phyloP scores from a whole-genome alignment of 805 yeast species.

The Saccharomycopsis sp. region DNA sequence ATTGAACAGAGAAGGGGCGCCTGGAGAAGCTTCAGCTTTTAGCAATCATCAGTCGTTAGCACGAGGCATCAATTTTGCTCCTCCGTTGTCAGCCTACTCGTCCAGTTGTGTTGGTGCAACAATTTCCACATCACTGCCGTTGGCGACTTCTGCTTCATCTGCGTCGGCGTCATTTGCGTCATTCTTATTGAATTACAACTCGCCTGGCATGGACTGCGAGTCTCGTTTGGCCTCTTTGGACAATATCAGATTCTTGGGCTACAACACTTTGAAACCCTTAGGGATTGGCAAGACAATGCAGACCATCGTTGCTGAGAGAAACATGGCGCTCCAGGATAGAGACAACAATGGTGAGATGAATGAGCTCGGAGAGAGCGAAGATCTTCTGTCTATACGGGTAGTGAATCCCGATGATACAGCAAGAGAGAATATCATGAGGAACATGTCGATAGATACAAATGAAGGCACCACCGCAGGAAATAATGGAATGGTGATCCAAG shows the following conservation, averaged over 20 bases:
- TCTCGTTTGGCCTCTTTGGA: slow-evolving; percentile 16
- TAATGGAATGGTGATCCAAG: no score
- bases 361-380: slow-evolving; percentile 8
- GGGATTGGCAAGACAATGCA: slow-evolving; percentile 51
- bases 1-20: background rate
- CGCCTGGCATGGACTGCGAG: slow-evolving; percentile 7
- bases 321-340: slow-evolving; percentile 25
- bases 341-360: slow-evolving; percentile 21
- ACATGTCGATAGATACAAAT: no score
- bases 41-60: no score
- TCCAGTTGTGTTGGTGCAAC: slow-evolving; percentile 21
- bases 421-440: no score
- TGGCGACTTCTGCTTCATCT: slow-evolving; percentile 3
- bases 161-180: slow-evolving; percentile 2
- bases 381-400: no score
- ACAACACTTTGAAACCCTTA: slow-evolving; percentile 43
- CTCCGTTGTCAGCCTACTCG: slow-evolving; percentile 20
- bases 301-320: slow-evolving; percentile 28
- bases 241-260: slow-evolving; percentile 38
- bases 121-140: slow-evolving; percentile 10
- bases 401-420: no score
- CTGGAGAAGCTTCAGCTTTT: no score
- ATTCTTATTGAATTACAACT: no score
- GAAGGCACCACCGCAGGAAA: no score
- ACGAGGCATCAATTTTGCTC: slow-evolving; percentile 15